A percentile compares a stretch with the other conserved stretches of the same genome.
phyloP scores from a whole-genome alignment of 176 grass and related monocot genomes.

The Areca catechu region DNA sequence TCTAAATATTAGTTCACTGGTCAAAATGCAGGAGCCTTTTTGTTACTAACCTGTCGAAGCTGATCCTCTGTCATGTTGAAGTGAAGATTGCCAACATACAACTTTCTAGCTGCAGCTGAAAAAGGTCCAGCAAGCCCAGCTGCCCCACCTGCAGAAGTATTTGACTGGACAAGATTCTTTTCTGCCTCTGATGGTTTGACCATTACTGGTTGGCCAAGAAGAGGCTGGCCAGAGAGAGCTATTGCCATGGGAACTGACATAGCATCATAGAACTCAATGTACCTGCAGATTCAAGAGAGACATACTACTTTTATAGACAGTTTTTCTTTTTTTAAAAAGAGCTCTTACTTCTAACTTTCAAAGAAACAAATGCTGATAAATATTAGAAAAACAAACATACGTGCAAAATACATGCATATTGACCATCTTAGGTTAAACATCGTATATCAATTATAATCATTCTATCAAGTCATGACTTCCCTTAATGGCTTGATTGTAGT shows the following conservation, averaged over 20 bases:
- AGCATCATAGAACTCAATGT: slow-evolving; percentile 96
- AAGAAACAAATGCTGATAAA: too few relatives aligned
- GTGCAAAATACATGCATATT: too few relatives aligned
- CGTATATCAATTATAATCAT: too few relatives aligned
- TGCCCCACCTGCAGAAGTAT: slow-evolving; percentile 42
- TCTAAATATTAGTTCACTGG: too few relatives aligned
- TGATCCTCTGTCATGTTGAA: slow-evolving; percentile 89
- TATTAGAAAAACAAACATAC: too few relatives aligned
- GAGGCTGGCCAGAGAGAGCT: slow-evolving; percentile 69
- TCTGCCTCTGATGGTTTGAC: slow-evolving; percentile 96
- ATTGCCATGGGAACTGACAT: slow-evolving; percentile 99
- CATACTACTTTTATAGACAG: neutral
- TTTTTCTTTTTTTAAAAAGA: too few relatives aligned
- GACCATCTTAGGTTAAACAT: too few relatives aligned
- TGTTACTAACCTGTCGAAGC: slow-evolving; percentile 55
- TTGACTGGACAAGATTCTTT: slow-evolving; percentile 97
- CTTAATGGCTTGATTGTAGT: too few relatives aligned
- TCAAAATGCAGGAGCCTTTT: neutral
- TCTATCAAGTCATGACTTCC: too few relatives aligned
- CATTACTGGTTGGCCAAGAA: slow-evolving; percentile 82
- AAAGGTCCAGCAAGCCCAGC: slow-evolving; percentile 13
- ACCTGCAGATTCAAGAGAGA: slow-evolving; percentile 39
- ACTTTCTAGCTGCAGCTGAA: slow-evolving; percentile 74
- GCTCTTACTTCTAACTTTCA: too few relatives aligned
- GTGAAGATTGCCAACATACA: slow-evolving; percentile 98